phyloP scores from a whole-genome alignment of 2,329 filamentous ascomycete species.

The Pyricularia grisea region DNA sequence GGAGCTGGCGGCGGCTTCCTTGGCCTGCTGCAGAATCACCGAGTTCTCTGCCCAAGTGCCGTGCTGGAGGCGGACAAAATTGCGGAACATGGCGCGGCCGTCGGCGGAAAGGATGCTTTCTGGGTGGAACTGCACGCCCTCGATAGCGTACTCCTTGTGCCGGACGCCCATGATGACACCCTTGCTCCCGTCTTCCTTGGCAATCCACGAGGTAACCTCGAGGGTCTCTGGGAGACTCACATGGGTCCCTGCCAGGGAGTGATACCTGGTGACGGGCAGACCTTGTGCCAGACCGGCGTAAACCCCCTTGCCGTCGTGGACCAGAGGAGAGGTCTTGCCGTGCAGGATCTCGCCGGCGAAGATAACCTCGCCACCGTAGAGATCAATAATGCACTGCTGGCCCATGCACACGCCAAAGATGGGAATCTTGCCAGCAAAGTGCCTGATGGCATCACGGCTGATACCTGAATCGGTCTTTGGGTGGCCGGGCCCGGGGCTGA shows the following conservation, averaged over 20 bases:
- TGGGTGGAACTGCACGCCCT: constrained; percentile 95
- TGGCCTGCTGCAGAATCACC: constrained; percentile 29
- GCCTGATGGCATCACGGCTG: constrained; percentile 79
- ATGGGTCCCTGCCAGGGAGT: constrained; percentile 89
- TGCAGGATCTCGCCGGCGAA: constrained; percentile 95
- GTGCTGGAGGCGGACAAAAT: constrained; percentile 80
- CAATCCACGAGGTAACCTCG: constrained; percentile 86
- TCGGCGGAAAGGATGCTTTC: constrained; percentile 93
- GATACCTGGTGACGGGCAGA: constrained; percentile 86
- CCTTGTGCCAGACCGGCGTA: constrained; percentile 73
- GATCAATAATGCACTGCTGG: constrained; percentile 94
- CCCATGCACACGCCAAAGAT: constrained; percentile 99
- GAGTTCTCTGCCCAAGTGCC: constrained; percentile 87
- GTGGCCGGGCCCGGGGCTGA: constrained; percentile 93
- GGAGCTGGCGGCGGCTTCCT: constrained; percentile 1
- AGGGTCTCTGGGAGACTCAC: constrained; percentile 76
- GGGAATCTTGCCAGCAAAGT: constrained; percentile 92
- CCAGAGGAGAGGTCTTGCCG: constrained; percentile 87
- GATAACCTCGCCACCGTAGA: constrained; percentile 83
- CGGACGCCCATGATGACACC: constrained; percentile 95
- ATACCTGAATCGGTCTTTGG: constrained; percentile 85
- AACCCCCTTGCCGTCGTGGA: constrained; percentile 86
- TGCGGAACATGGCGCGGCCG: constrained; percentile 81
- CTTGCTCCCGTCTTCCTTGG: constrained; percentile 64
- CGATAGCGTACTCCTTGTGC: constrained; percentile 83